Base-by-base conservation (phyloP, 2,329 filamentous ascomycete species). In the Rhynchosporium agropyri region DNA sequence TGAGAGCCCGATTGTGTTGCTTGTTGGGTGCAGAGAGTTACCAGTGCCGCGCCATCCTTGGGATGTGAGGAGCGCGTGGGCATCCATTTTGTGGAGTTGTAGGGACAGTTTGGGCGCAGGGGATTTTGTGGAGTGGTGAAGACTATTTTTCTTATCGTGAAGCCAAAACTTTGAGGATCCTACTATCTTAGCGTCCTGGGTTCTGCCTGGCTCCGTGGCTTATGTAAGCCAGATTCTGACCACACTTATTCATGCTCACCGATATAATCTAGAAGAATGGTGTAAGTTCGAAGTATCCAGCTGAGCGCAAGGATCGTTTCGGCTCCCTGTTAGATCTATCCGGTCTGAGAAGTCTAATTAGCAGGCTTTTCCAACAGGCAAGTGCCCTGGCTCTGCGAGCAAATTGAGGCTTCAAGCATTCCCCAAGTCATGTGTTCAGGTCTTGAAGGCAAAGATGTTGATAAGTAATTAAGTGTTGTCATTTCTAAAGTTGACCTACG, bases 21-120 rank as follows among this genome's bases (percentile, higher is more conserved):
- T 82, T 20, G 81, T 86, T 65, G 89, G 84, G 74, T 97, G 92
- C 31, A 98, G 88, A 1, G 92, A 91, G 77, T 96, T 91, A 67
- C 94, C 94, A 43, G 87, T 85, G 69, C 94, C 94, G 63, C 89
- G 87, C 94, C 94, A 98, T 75, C 94, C 94, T 76, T 96, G 92
- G 70, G 87, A 84, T 69, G 88, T 87, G 70, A 98, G 87, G 71
- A 95, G 89, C 71, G 89, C 89, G 75, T 90, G 84, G 61, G 93
- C 90, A 77, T 98, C 84, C 93, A 98, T 97, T 48, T 13, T 69
- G 38, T n/a, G 59, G 10, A n/a, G 49, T n/a, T n/a, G 40, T 40
- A 26, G 38, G 38, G 45, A 29, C 38, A 49, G 45, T 48, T 36
- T 7, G 33, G 13, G 5, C 15, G 26, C 26, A 31, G 48, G 13